These are phyloP conservation scores for Citrus reticulata DNA, from an alignment of 345 rosid species.

Conservation along the genomic window DNA sequence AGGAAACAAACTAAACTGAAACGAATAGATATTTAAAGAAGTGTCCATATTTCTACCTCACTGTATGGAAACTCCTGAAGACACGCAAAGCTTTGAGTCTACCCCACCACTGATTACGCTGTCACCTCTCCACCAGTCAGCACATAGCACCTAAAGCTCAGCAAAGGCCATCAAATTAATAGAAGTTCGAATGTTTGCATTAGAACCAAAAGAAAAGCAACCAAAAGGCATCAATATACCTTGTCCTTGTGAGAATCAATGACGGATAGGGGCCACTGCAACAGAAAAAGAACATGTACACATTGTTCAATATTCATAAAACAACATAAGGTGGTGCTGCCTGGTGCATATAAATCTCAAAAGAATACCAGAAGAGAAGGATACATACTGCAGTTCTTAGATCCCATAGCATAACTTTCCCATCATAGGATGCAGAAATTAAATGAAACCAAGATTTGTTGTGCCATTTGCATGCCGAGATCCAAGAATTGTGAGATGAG, in stretches of 20 bases:
- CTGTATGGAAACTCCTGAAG: conserved; percentile 51
- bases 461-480: conserved; percentile 96
- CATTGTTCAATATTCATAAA: conserved; percentile 11
- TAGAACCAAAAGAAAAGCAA: not conserved
- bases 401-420: conserved; percentile 99
- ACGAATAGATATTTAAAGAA: not conserved
- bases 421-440: conserved; percentile 93
- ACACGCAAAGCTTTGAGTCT: conserved; percentile 73
- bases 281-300: conserved; percentile 17
- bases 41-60: conserved; percentile 36
- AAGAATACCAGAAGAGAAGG: conserved; percentile 7
- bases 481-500: conserved; percentile 86
- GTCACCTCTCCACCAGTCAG: conserved; percentile 97
- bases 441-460: conserved; percentile 73
- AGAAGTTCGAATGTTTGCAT: not conserved
- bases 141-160: conserved; percentile 65
- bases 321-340: not conserved
- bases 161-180: not conserved
- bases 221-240: conserved; percentile 30
- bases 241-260: conserved; percentile 80
- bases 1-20: not conserved
- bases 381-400: conserved; percentile 89
- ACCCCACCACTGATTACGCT: conserved; percentile 83
- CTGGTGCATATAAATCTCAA: not conserved
- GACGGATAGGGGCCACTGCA: conserved; percentile 93